phyloP scores from a whole-genome alignment of 495 filamentous ascomycete species.

The Penicillium nucicola region DNA sequence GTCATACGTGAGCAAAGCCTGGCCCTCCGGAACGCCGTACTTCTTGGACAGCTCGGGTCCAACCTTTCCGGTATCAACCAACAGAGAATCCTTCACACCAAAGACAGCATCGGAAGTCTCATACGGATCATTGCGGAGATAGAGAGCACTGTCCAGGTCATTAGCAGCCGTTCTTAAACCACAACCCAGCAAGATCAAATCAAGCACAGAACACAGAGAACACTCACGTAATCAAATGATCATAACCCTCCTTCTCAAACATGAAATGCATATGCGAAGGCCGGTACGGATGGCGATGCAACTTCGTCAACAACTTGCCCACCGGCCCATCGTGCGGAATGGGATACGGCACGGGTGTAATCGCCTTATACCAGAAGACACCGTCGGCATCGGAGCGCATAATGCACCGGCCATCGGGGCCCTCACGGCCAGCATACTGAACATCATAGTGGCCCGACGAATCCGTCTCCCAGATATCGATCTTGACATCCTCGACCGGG shows the following conservation, averaged over 20 bases:
- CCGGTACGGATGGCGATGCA: slow-evolving; percentile 76
- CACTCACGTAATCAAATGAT: slow-evolving; percentile 80
- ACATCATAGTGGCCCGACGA: slow-evolving; percentile 86
- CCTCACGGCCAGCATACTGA: slow-evolving; percentile 66
- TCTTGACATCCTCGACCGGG: slow-evolving; percentile 66
- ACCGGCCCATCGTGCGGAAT: slow-evolving; percentile 91
- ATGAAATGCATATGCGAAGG: slow-evolving; percentile 95
- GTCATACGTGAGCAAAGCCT: slow-evolving; percentile 57
- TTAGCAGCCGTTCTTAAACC: background rate
- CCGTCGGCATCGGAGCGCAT: slow-evolving; percentile 70
- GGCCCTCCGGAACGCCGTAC: slow-evolving; percentile 53
- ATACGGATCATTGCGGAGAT: slow-evolving; percentile 79
- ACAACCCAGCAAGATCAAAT: background rate
- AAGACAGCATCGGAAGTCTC: slow-evolving; percentile 92
- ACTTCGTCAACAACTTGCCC: slow-evolving; percentile 65
- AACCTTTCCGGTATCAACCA: slow-evolving; percentile 68
- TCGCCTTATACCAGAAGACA: slow-evolving; percentile 83
- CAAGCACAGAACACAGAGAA: background rate
- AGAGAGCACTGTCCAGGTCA: slow-evolving; percentile 59
- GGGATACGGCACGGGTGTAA: slow-evolving; percentile 84
- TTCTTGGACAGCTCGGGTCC: slow-evolving; percentile 56
- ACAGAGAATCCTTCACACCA: slow-evolving; percentile 81
- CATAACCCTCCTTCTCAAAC: slow-evolving; percentile 83
- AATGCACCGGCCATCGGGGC: slow-evolving; percentile 77
- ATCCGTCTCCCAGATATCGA: slow-evolving; percentile 96